These are phyloP conservation scores for Rhodotorula sp. DNA, from an alignment of 1,284 basidiomycete species.

Conservation along the genomic window DNA sequence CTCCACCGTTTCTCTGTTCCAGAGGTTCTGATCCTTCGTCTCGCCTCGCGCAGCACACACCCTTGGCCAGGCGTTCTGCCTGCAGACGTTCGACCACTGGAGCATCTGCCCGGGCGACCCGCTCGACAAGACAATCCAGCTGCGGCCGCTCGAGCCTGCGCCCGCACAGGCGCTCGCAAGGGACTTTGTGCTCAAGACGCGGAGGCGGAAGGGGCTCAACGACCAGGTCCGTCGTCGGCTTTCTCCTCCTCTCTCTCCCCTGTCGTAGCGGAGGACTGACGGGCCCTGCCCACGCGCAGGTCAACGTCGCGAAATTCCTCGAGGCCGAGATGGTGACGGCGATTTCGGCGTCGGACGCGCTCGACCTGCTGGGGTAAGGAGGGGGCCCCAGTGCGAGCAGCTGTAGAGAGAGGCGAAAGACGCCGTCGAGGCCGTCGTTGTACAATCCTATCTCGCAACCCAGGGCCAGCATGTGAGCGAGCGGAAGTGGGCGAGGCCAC, in stretches of 20 bases:
- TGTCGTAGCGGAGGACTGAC: too few species aligned
- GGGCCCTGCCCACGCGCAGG: background rate
- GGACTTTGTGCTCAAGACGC: conserved; percentile 93
- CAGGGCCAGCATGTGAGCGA: too few species aligned
- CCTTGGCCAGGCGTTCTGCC: conserved; percentile 94
- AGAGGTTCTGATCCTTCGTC: background rate
- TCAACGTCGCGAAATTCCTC: conserved; percentile 37
- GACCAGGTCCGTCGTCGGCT: conserved; percentile 32
- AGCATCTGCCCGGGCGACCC: conserved; percentile 96
- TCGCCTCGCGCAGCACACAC: conserved; percentile 64
- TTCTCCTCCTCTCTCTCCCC: background rate
- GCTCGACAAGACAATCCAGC: conserved; percentile 90
- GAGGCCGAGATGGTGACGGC: conserved; percentile 9
- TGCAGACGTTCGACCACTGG: conserved; percentile 98
- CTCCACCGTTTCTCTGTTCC: too few species aligned
- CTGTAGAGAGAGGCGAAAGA: background rate
- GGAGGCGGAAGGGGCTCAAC: conserved; percentile 78
- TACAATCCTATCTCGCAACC: background rate
- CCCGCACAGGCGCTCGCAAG: conserved; percentile 73
- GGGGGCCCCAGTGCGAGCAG: background rate
- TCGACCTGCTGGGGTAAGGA: background rate
- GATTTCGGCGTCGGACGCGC: background rate
- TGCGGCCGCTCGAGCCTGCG: conserved; percentile 94
- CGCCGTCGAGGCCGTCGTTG: conserved; percentile 5
- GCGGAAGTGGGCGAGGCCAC: background rate